phyloP scores from a whole-genome alignment of 2,329 filamentous ascomycete genomes.

The Coniella lustricola region DNA sequence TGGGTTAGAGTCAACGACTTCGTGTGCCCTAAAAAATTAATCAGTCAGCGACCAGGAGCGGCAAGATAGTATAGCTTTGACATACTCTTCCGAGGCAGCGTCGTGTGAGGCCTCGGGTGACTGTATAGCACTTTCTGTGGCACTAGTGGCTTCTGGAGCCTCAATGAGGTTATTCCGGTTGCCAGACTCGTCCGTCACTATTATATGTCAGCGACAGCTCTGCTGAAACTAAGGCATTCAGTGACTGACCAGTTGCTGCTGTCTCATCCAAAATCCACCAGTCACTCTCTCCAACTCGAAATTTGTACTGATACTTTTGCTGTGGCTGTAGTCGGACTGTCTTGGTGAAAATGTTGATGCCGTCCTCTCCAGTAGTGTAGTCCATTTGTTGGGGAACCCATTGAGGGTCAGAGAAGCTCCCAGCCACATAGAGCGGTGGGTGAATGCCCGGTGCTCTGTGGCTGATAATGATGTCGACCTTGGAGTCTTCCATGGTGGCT shows the following conservation, averaged over 20 bases:
- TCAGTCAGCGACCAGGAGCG: background rate
- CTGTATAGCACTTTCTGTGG: slow-evolving; percentile 2
- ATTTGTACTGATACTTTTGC: slow-evolving; percentile 66
- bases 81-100: slow-evolving; percentile 11
- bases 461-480: slow-evolving; percentile 47
- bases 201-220: background rate
- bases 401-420: slow-evolving; percentile 58
- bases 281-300: slow-evolving; percentile 58
- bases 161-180: slow-evolving; percentile 43
- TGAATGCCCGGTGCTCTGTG: slow-evolving; percentile 53
- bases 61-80: background rate
- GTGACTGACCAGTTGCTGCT: slow-evolving; percentile 47
- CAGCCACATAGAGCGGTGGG: slow-evolving; percentile 65
- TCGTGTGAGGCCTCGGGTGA: slow-evolving; percentile 7
- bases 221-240: background rate
- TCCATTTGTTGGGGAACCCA: slow-evolving; percentile 66
- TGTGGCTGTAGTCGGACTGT: slow-evolving; percentile 47
- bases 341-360: slow-evolving; percentile 52
- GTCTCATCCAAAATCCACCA: slow-evolving; percentile 65
- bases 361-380: slow-evolving; percentile 39
- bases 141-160: slow-evolving; percentile 17
- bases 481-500: slow-evolving; percentile 27
- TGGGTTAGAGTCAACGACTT: background rate
- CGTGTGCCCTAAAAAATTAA: slow-evolving; percentile 6
- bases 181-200: slow-evolving; percentile 36